These are phyloP conservation scores for Begonia peltatifolia DNA, from an alignment of 306 rosid species.

Conservation along the genomic window DNA sequence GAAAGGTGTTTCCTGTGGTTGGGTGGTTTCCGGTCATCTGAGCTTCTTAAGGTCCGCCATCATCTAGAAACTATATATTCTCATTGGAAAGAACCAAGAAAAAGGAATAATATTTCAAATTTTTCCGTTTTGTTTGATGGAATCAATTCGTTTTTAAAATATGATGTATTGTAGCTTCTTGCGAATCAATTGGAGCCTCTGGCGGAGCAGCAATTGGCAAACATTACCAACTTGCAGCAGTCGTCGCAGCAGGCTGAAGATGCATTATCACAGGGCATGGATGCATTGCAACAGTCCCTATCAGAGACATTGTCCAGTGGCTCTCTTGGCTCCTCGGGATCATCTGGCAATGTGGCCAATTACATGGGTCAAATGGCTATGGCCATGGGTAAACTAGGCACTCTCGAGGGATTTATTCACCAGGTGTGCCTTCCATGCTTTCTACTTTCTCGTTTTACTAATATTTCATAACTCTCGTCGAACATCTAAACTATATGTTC, in stretches of 20 bases:
- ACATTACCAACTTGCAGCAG: slow-evolving; percentile 59
- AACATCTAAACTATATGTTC: too few relatives aligned
- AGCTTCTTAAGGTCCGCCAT: slow-evolving; percentile 47
- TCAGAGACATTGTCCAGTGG: slow-evolving; percentile 59
- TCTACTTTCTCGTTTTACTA: too few relatives aligned
- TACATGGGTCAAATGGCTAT: slow-evolving; percentile 87
- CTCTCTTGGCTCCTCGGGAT: slow-evolving; percentile 40
- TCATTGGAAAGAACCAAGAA: too few relatives aligned
- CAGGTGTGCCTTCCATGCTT: slow-evolving; percentile 31
- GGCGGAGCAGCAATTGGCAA: slow-evolving; percentile 54
- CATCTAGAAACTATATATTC: not conserved
- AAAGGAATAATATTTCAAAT: too few relatives aligned
- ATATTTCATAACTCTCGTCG: too few relatives aligned
- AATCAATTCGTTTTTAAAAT: not conserved
- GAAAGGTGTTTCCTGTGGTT: slow-evolving; percentile 74
- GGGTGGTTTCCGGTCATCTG: slow-evolving; percentile 70
- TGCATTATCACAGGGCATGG: slow-evolving; percentile 77
- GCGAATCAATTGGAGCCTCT: slow-evolving; percentile 64
- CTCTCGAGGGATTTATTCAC: slow-evolving; percentile 62
- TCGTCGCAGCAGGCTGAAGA: slow-evolving; percentile 75
- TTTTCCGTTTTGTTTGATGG: too few relatives aligned
- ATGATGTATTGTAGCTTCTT: slow-evolving; percentile 33
- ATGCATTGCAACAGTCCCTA: slow-evolving; percentile 62
- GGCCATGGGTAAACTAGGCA: slow-evolving; percentile 83
- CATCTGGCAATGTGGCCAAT: slow-evolving; percentile 72